Evolutionary conservation across 805 yeast genomes (phyloP), one percentile per base, ranked within the genome.

Genomic region (Candida bentonensis): DNA sequence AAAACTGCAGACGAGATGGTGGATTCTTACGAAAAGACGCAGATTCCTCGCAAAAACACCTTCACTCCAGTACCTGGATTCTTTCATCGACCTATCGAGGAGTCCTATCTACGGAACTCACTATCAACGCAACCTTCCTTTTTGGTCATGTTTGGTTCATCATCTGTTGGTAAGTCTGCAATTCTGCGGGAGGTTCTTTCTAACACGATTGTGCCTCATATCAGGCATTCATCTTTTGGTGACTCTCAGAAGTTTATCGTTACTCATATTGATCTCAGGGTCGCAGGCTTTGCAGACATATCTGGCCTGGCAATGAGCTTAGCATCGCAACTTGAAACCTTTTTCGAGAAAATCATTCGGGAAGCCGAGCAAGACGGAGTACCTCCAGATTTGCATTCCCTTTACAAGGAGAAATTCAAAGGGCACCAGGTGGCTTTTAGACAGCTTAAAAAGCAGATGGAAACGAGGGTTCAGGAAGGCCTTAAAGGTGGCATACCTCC

Each of bases 131-230:
- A 50, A n/a, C 53, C 53, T 2, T 40, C 47, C 2, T 50, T 50
- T 30, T 30, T 50, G 3, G 49, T 49, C 17, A 28, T 50, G 28
- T 50, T 50, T 49, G 53, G 53, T 7, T 47, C 47, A 17, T 41
- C 49, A 20, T 47, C 51, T 2, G 49, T 47, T 3, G 53, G 53
- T 11, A 50, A 50, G 34, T 49, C 53, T 3, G 53, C 53, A 4
- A 20, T 50, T 17, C 21, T 50, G 43, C 43, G 53, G 17, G 44
- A 47, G 33, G 53, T 50, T 13, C 44, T 50, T 7, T 27, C 40
- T 1, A 45, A 43, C 28, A 20, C 9, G 4, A 21, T 41, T 21
- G 33, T 44, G 3, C 15, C 41, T n/a, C 25, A 40, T 44, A 44
- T 39, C 20, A 40, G 23, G 15, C 28, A 28, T 1, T 20, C 34